phyloP scores from a whole-genome alignment of 108 stramenopile genomes.

The Aurantiochytrium sp. region DNA sequence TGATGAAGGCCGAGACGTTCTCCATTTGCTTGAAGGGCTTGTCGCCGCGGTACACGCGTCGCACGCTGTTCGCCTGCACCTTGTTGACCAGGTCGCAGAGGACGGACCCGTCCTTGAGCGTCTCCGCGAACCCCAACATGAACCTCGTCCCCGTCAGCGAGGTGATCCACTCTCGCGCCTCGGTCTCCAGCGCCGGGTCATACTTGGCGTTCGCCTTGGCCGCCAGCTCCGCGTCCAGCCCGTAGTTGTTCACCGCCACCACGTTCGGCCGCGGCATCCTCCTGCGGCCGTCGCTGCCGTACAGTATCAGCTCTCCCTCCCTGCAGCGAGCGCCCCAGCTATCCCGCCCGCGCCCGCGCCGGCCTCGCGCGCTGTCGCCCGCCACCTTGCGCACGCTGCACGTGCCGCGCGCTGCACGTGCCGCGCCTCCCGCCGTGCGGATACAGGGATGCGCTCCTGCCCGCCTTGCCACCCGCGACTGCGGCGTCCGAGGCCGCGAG shows the following conservation, averaged over 20 bases:
- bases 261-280: background rate
- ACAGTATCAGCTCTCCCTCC: too few species aligned
- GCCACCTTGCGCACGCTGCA: too few species aligned
- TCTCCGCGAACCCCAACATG: slow-evolving; percentile 8
- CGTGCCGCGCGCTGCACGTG: too few species aligned
- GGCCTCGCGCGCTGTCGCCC: too few species aligned
- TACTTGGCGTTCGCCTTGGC: slow-evolving; percentile 33
- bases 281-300: background rate
- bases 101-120: slow-evolving; percentile 25
- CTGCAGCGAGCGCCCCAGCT: too few species aligned
- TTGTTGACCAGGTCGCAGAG: slow-evolving; percentile 35
- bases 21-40: slow-evolving; percentile 52
- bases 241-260: slow-evolving; percentile 10
- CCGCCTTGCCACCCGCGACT: too few species aligned
- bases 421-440: too few species aligned
- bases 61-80: slow-evolving; percentile 28
- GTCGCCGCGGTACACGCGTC: slow-evolving; percentile 14
- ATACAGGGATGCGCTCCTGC: too few species aligned
- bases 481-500: too few species aligned
- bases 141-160: slow-evolving; percentile 34
- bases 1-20: slow-evolving; percentile 27
- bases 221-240: slow-evolving; percentile 40
- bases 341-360: too few species aligned
- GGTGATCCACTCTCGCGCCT: slow-evolving; percentile 37
- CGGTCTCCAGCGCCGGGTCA: slow-evolving; percentile 27